These are phyloP conservation scores for Erodium trifolium DNA, from an alignment of 441 rosid species.

Conservation along the genomic window DNA sequence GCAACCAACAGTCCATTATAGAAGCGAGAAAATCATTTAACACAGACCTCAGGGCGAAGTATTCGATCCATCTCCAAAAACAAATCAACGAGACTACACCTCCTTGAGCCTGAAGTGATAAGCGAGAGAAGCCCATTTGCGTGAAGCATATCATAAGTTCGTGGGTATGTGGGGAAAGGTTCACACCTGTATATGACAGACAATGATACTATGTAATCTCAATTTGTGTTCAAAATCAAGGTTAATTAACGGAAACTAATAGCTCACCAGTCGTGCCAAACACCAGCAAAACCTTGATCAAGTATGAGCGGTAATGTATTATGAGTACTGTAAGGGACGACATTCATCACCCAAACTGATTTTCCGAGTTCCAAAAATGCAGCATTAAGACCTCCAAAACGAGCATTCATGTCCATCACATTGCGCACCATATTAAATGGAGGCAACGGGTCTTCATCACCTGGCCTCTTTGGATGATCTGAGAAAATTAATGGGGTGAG, in stretches of 20 bases:
- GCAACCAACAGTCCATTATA: neutral
- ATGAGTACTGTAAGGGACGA: conserved; percentile 17
- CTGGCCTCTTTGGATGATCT: conserved; percentile 16
- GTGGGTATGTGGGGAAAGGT: conserved; percentile 93
- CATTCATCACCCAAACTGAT: conserved; percentile 6
- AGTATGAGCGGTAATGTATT: conserved; percentile 84
- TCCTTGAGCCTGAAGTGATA: conserved; percentile 35
- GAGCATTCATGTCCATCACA: too few species aligned
- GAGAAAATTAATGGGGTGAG: conserved; percentile 7
- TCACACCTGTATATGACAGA: conserved; percentile 58
- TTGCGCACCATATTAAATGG: too few species aligned
- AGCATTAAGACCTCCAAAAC: conserved; percentile 40
- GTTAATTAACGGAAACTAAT: conserved; percentile 17
- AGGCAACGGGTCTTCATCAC: too few species aligned
- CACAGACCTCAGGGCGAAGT: conserved; percentile 78
- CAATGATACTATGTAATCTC: neutral
- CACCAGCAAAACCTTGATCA: conserved; percentile 84
- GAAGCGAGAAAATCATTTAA: neutral
- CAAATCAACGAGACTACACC: conserved; percentile 66
- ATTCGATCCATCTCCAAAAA: conserved; percentile 92
- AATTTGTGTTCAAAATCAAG: neutral
- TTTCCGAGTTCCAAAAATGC: conserved; percentile 26
- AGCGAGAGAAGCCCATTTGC: conserved; percentile 81
- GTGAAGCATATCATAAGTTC: conserved; percentile 94
- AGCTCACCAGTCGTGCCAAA: conserved; percentile 79